phyloP scores from a whole-genome alignment of 2,329 filamentous ascomycete genomes.

The Clonostachys chloroleuca region DNA sequence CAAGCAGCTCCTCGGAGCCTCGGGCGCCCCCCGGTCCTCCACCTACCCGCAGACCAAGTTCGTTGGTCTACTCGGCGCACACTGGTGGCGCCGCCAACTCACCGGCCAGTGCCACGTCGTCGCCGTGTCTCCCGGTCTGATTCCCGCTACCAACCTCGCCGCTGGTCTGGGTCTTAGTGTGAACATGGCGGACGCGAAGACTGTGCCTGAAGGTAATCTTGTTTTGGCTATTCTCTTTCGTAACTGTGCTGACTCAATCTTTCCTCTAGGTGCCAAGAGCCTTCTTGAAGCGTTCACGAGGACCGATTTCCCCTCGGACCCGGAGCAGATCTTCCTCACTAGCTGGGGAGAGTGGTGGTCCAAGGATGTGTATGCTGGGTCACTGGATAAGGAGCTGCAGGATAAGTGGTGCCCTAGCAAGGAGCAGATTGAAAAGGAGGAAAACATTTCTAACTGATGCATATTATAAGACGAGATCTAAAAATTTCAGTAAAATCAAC shows the following conservation, averaged over 20 bases:
- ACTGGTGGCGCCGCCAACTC: slow-evolving; percentile 54
- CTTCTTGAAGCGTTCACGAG: slow-evolving; percentile 36
- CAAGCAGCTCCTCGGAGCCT: slow-evolving; percentile 28
- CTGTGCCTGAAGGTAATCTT: slow-evolving; percentile 33
- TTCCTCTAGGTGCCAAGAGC: slow-evolving; percentile 32
- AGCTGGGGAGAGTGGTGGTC: slow-evolving; percentile 55
- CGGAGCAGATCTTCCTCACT: slow-evolving; percentile 47
- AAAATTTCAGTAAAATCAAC: not conserved
- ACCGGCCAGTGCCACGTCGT: slow-evolving; percentile 35
- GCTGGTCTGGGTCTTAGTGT: slow-evolving; percentile 18
- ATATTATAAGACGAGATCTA: not conserved
- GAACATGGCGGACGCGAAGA: slow-evolving; percentile 41
- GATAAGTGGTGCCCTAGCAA: slow-evolving; percentile 44
- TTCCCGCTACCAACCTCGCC: slow-evolving; percentile 40
- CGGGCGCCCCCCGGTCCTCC: slow-evolving; percentile 16
- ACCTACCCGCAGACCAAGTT: slow-evolving; percentile 45
- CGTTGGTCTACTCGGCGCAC: slow-evolving; percentile 41
- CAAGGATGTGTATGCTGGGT: slow-evolving; percentile 31
- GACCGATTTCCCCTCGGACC: slow-evolving; percentile 43
- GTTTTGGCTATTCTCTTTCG: not conserved
- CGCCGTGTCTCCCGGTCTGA: slow-evolving; percentile 48
- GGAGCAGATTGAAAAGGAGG: slow-evolving; percentile 42
- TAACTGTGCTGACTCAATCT: not conserved
- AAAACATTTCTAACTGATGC: slow-evolving; percentile 9
- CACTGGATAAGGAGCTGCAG: slow-evolving; percentile 40